phyloP scores from a whole-genome alignment of 148 eudicot species.

The Amaranthus palmeri region DNA sequence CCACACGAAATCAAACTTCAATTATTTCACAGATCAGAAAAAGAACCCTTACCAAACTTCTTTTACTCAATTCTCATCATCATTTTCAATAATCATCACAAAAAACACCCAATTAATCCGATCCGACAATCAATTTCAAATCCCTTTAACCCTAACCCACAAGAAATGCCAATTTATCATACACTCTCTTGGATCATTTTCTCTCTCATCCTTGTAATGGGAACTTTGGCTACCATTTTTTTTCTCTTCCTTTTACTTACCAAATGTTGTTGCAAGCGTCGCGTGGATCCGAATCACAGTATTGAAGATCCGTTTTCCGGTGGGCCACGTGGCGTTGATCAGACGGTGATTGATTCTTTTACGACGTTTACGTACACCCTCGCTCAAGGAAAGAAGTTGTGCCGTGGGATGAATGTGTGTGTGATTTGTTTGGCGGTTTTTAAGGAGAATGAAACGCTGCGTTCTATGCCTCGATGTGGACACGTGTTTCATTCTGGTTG shows the following conservation, averaged over 20 bases:
- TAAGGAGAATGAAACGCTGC: slow-evolving; percentile 31
- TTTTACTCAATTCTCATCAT: background rate
- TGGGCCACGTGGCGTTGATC: slow-evolving; percentile 32
- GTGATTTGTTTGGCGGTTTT: slow-evolving; percentile 38
- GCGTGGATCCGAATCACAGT: background rate
- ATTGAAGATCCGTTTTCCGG: slow-evolving; percentile 8
- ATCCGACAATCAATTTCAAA: slow-evolving; percentile 3
- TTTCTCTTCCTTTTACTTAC: slow-evolving; percentile 18
- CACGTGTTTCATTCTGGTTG: slow-evolving; percentile 35
- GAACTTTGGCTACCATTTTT: background rate
- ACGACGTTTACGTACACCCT: slow-evolving; percentile 16
- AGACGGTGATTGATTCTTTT: slow-evolving; percentile 22
- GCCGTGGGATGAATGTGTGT: slow-evolving; percentile 28
- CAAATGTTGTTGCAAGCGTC: slow-evolving; percentile 18
- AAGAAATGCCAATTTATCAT: background rate
- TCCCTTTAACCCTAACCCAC: background rate
- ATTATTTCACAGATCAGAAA: background rate
- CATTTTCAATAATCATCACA: background rate
- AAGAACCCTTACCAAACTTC: background rate
- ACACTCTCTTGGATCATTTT: slow-evolving; percentile 17
- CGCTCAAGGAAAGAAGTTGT: slow-evolving; percentile 19
- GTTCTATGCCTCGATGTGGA: slow-evolving; percentile 27
- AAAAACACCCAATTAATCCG: slow-evolving; percentile 8
- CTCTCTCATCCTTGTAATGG: slow-evolving; percentile 19
- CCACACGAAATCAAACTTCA: slow-evolving; percentile 15